A percentile compares a stretch with the other conserved stretches of the same genome.
Evolutionary conservation across 2,329 filamentous ascomycete genomes (phyloP).

Genomic region (Hymenoscyphus occultus): DNA sequence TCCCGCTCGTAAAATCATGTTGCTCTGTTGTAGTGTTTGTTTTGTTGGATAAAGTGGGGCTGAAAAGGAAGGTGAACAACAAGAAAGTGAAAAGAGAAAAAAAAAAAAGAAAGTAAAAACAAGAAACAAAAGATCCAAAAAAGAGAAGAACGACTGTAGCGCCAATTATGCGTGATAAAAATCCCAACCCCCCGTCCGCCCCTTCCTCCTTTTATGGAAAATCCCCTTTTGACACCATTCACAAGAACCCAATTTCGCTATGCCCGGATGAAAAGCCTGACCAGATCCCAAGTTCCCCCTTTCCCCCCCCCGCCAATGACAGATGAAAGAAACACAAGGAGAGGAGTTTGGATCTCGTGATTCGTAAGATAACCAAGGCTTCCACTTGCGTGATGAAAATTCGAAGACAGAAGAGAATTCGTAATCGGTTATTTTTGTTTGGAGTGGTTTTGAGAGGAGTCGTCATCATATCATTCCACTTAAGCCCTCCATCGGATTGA

Average conservation of each 20-base stretch:
- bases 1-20: constrained; percentile 2
- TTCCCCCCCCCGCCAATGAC: neutral
- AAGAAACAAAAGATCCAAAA: constrained; percentile 1
- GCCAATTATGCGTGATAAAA: neutral
- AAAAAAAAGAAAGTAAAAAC: constrained; percentile 2
- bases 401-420: constrained; percentile 13
- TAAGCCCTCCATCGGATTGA: constrained; percentile 41
- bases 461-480: constrained; percentile 47
- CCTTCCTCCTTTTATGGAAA: constrained; percentile 2
- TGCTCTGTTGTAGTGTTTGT: constrained; percentile 1
- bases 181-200: neutral
- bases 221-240: neutral
- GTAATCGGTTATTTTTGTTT: neutral
- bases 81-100: neutral
- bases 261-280: constrained; percentile 3
- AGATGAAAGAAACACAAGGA: constrained; percentile 1
- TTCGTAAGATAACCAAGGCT: constrained; percentile 1
- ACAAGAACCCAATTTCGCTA: constrained; percentile 1
- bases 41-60: neutral
- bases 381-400: neutral
- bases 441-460: neutral
- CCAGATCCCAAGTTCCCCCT: neutral
- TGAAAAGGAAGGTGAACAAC: neutral
- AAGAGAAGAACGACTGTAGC: neutral
- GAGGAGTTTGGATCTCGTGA: neutral